Evolutionary conservation across 306 rosid species (phyloP).

Genomic region (Malus asiatica): DNA sequence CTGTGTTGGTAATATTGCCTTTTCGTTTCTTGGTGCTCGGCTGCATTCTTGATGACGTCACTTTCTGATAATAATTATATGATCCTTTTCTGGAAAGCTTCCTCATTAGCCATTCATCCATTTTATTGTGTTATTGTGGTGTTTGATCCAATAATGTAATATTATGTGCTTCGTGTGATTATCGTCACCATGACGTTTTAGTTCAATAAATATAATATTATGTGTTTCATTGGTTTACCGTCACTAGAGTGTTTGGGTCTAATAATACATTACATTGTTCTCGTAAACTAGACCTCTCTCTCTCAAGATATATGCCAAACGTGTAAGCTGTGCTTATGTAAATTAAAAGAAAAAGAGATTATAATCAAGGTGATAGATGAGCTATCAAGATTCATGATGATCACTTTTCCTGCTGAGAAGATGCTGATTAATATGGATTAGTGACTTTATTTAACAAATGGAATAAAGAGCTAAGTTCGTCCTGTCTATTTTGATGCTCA

Average conservation of each 20-base stretch:
- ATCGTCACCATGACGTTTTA: not conserved
- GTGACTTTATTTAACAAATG: slow-evolving; percentile 12
- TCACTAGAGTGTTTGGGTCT: no score
- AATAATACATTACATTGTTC: no score
- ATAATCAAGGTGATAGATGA: not conserved
- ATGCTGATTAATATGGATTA: slow-evolving; percentile 11
- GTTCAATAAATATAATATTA: not conserved
- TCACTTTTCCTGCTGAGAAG: slow-evolving; percentile 20
- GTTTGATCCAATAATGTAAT: no score
- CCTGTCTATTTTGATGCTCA: slow-evolving; percentile 35
- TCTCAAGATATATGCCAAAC: slow-evolving; percentile 26
- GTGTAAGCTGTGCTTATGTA: slow-evolving; percentile 11
- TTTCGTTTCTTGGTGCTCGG: slow-evolving; percentile 51
- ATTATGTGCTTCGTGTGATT: no score
- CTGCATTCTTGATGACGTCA: slow-evolving; percentile 27
- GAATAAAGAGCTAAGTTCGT: slow-evolving; percentile 36
- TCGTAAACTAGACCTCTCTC: not conserved
- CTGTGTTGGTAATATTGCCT: slow-evolving; percentile 39
- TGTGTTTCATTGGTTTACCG: no score
- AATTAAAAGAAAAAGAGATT: not conserved
- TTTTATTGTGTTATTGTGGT: no score
- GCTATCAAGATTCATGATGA: not conserved
- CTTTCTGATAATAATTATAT: not conserved
- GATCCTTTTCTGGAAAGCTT: slow-evolving; percentile 20
- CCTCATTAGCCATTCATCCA: slow-evolving; percentile 24